Conservation (phyloP, 768 basidiomycete species). For the Phanerochaete sordida region DNA sequence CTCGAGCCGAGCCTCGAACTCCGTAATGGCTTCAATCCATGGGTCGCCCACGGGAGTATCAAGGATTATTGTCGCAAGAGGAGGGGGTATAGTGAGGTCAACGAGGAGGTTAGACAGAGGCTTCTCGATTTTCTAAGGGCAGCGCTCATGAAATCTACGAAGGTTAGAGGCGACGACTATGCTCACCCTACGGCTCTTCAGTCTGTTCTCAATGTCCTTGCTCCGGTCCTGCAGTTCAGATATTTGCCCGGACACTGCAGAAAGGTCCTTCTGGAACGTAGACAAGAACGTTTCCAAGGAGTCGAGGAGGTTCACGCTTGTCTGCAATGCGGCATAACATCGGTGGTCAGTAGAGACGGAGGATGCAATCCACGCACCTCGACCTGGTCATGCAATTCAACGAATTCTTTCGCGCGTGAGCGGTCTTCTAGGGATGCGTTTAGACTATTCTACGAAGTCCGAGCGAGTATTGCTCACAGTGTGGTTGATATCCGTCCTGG, state of each 20-base stretch:
- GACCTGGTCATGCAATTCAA: conserved; percentile 90
- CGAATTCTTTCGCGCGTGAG: conserved; percentile 55
- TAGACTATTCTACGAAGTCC: neutral
- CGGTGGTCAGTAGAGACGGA: neutral
- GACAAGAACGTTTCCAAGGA: conserved; percentile 90
- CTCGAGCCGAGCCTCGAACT: conserved; percentile 74
- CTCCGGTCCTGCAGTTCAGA: conserved; percentile 89
- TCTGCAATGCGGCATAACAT: conserved; percentile 41
- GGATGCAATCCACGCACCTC: conserved; percentile 43
- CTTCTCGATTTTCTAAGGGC: conserved; percentile 75
- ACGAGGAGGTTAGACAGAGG: conserved; percentile 78
- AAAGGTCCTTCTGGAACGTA: conserved; percentile 92
- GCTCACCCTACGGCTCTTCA: conserved; percentile 80
- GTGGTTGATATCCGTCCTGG: neutral
- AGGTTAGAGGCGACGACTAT: no score
- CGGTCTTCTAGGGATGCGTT: conserved; percentile 19
- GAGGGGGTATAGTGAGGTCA: conserved; percentile 80
- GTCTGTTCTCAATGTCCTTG: conserved; percentile 82
- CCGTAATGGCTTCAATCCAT: conserved; percentile 83
- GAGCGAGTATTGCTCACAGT: neutral
- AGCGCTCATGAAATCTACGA: conserved; percentile 14
- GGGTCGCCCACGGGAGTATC: conserved; percentile 82
- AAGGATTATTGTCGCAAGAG: conserved; percentile 70
- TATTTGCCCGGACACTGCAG: conserved; percentile 94
- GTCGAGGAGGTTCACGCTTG: conserved; percentile 80